Conservation (phyloP, 352 stramenopile species). For the Pythium dissimile region DNA sequence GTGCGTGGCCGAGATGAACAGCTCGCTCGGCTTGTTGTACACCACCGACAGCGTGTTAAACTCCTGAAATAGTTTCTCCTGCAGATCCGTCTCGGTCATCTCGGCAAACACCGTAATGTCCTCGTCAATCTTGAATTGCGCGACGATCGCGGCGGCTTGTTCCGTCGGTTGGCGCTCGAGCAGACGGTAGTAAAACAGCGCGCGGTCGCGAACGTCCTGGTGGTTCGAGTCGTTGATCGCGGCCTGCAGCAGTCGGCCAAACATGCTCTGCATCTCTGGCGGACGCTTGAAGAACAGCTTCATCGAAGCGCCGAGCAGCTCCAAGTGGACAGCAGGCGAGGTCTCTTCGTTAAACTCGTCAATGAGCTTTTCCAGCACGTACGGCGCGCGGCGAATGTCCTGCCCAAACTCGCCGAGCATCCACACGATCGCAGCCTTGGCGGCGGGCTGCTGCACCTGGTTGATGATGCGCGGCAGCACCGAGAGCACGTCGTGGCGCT, state of each 20-base stretch:
- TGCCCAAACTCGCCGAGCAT: constrained; percentile 97
- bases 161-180: constrained; percentile 90
- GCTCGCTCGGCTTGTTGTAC: constrained; percentile 95
- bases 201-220: constrained; percentile 96
- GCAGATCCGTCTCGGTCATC: constrained; percentile 79
- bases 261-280: constrained; percentile 97
- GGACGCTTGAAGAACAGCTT: constrained; percentile 99
- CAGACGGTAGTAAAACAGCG: constrained; percentile 97
- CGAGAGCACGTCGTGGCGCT: constrained; percentile 90
- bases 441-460: constrained; percentile 68
- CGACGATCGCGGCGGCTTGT: constrained; percentile 88
- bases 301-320: constrained; percentile 94
- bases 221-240: constrained; percentile 95
- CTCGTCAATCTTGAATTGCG: constrained; percentile 66
- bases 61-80: constrained; percentile 91
- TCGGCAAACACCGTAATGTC: constrained; percentile 86
- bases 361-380: constrained; percentile 96
- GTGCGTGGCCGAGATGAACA: constrained; percentile 91
- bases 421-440: constrained; percentile 95
- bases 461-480: constrained; percentile 74
- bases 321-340: constrained; percentile 88
- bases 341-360: constrained; percentile 92
- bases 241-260: constrained; percentile 92
- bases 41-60: constrained; percentile 98
- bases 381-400: constrained; percentile 90